Conservation (phyloP, 106 monocot species). For the Iris macrosiphon region DNA sequence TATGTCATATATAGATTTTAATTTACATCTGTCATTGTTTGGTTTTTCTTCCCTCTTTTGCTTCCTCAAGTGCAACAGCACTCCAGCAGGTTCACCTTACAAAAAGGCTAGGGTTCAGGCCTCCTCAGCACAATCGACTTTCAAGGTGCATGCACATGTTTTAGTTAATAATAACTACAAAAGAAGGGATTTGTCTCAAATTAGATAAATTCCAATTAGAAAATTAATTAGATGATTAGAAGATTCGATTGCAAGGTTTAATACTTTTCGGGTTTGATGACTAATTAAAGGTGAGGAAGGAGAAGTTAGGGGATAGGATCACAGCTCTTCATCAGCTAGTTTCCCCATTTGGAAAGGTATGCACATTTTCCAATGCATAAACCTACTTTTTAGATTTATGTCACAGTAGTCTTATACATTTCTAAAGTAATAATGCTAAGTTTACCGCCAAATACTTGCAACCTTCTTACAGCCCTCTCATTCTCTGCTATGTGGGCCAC, state of each 20-base stretch:
- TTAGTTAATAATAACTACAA: too few species aligned
- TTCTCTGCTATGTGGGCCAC: too few species aligned
- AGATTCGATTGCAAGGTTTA: too few species aligned
- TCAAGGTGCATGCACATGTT: slow-evolving; percentile 50
- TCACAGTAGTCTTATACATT: not conserved
- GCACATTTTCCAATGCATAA: not conserved
- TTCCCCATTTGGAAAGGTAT: slow-evolving; percentile 98
- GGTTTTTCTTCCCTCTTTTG: slow-evolving; percentile 1
- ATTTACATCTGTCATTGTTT: not conserved
- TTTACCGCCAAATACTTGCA: too few species aligned
- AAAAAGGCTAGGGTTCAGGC: slow-evolving; percentile 82
- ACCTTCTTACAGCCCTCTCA: too few species aligned
- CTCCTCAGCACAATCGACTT: slow-evolving; percentile 57
- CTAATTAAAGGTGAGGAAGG: slow-evolving; percentile 99
- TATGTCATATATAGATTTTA: not conserved
- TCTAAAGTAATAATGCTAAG: too few species aligned
- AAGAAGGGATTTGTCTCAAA: too few species aligned
- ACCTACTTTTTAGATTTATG: not conserved
- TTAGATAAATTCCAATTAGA: too few species aligned
- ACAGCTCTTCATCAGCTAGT: slow-evolving; percentile 89
- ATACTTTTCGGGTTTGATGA: too few species aligned
- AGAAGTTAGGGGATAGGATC: slow-evolving; percentile 87
- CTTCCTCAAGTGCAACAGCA: slow-evolving; percentile 75
- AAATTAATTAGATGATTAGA: too few species aligned
- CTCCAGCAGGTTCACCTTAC: slow-evolving; percentile 40